These are phyloP conservation scores for Hypsizygus ulmarius DNA, from an alignment of 1,284 basidiomycete genomes.

Conservation along the genomic window DNA sequence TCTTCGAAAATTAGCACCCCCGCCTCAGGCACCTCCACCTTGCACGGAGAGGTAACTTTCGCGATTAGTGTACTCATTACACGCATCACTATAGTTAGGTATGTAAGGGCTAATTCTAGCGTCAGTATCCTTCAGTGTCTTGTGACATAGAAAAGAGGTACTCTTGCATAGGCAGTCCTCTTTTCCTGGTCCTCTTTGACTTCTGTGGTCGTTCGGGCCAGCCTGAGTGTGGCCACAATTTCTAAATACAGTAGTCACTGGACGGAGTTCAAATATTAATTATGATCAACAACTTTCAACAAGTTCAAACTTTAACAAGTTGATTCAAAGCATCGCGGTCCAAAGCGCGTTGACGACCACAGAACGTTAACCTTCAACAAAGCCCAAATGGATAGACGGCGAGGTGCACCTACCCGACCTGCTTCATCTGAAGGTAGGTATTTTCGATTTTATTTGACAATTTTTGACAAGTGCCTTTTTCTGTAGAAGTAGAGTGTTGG, in stretches of 20 bases:
- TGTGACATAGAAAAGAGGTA: too few species aligned
- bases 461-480: slow-evolving; percentile 10
- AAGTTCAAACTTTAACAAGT: slow-evolving; percentile 16
- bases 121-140: too few species aligned
- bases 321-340: slow-evolving; percentile 17
- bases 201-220: too few species aligned
- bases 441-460: slow-evolving; percentile 9
- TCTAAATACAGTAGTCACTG: too few species aligned
- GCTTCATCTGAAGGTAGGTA: slow-evolving; percentile 58
- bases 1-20: slow-evolving; percentile 57
- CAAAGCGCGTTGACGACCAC: slow-evolving; percentile 19
- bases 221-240: too few species aligned
- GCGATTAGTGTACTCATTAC: neutral
- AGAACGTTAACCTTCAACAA: slow-evolving; percentile 18
- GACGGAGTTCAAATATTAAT: slow-evolving; percentile 18
- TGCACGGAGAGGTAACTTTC: neutral
- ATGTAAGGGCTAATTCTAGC: too few species aligned
- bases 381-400: slow-evolving; percentile 51
- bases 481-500: slow-evolving; percentile 68
- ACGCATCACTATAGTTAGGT: neutral
- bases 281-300: slow-evolving; percentile 9
- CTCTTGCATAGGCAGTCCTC: too few species aligned
- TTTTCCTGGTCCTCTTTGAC: too few species aligned
- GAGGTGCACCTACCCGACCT: slow-evolving; percentile 49
- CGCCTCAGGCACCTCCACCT: slow-evolving; percentile 6